phyloP scores from a whole-genome alignment of 148 eudicot genomes.

The Dysphania ambrosioides region DNA sequence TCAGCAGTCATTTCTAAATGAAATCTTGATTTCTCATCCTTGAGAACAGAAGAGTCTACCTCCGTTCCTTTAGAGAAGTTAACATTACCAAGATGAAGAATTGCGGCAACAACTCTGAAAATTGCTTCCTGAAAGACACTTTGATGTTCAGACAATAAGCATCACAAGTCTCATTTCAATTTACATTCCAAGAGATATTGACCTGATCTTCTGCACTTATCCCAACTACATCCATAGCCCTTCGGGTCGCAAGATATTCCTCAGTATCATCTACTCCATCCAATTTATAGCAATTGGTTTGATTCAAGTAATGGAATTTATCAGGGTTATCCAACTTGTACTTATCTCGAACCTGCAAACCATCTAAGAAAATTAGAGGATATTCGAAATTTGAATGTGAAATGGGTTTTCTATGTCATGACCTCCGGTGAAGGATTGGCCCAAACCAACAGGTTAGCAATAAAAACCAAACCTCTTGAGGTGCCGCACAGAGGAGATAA shows the following conservation, averaged over 20 bases:
- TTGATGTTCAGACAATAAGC: constrained; percentile 14
- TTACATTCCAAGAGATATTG: constrained; percentile 6
- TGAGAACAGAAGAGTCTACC: constrained; percentile 83
- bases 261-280: constrained; percentile 77
- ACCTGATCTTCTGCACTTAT: constrained; percentile 94
- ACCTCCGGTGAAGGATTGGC: background rate
- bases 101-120: constrained; percentile 86
- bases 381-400: constrained; percentile 4
- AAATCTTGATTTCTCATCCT: constrained; percentile 82
- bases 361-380: constrained; percentile 16
- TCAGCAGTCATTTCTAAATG: constrained; percentile 83
- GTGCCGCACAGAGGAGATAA: constrained; percentile 91
- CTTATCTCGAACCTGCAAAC: constrained; percentile 71
- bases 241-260: constrained; percentile 92
- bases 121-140: constrained; percentile 74
- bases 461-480: constrained; percentile 61
- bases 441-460: background rate
- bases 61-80: constrained; percentile 90
- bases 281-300: constrained; percentile 71
- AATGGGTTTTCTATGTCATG: background rate
- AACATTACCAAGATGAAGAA: constrained; percentile 92
- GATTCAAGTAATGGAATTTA: constrained; percentile 81
- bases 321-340: constrained; percentile 74
- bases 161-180: background rate
- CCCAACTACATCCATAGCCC: constrained; percentile 99